Base-by-base conservation (phyloP, 176 grass and related monocot genomes). In the Thinopyrum elongatum region DNA sequence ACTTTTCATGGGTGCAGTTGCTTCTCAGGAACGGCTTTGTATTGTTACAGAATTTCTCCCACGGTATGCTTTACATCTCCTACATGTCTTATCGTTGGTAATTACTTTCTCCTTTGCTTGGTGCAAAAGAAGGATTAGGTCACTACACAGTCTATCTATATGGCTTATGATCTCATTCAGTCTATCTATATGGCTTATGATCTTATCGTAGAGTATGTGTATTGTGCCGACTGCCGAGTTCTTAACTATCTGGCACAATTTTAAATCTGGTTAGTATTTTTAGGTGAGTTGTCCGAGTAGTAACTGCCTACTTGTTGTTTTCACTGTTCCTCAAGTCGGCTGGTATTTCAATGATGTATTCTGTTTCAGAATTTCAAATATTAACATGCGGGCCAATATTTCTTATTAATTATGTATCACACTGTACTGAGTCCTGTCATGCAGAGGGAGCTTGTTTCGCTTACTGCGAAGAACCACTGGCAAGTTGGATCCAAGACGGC, bases 1-100 rank as follows among this genome's bases (percentile, higher is more conserved):
- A 76, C 93, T 98, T 39, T 98, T 98, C 82, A 98, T 98, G 96
- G 96, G 96, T 62, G 96, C 90, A 65, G 93, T 95, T 80, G 85
- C 90, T n/a, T 95, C 96, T 95, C 86, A 83, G 10, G 86, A 95
- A 87, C 88, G 86, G 31, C 96, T 98, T 77, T 95, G 93, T 74
- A 95, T 98, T 58, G 79, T 98, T 73, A 98, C 93, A 11, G 96
- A 98, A 85, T 98, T 94, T 82, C 92, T 98, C 13, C 93, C 96
- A 65, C 80, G 96, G 96, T 98, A 70, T 76, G 81, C 38, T 80
- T 68, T 33, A 61, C 67, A 68, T 80, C 28, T 87, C 44, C 60
- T 84, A 38, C 55, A 41, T 79, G 7, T 12, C 41, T 86, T 12
- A 8, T 41, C 64, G 28, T 80, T 42, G 35, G 12, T 75, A 70